phyloP scores from a whole-genome alignment of 2,329 filamentous ascomycete genomes.

The Grosmannia clavigera region DNA sequence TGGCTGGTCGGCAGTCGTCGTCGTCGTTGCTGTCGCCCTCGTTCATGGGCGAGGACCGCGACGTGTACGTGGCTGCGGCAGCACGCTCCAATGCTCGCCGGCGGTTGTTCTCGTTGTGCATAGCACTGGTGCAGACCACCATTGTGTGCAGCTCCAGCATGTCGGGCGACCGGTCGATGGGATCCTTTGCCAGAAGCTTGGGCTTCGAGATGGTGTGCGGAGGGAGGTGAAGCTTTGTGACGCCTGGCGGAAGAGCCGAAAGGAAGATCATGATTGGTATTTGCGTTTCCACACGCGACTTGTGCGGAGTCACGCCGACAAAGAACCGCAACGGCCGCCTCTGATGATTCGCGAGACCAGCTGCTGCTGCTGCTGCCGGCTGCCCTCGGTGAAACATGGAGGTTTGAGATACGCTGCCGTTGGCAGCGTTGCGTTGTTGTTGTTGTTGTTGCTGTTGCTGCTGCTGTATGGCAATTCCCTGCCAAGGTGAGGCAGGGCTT shows the following conservation, averaged over 20 bases:
- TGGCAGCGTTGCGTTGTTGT: constrained; percentile 9
- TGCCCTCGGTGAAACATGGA: neutral
- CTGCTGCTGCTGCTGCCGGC: constrained; percentile 2
- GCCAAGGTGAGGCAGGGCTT: constrained; percentile 7
- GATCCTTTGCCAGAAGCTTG: constrained; percentile 69
- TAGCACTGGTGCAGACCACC: constrained; percentile 85
- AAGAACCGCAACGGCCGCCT: constrained; percentile 9
- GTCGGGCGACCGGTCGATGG: constrained; percentile 53
- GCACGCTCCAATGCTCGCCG: constrained; percentile 54
- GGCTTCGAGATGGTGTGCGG: constrained; percentile 88
- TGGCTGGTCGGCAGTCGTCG: constrained; percentile 61
- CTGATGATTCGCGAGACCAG: neutral
- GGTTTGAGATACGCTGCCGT: neutral
- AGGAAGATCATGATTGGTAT: constrained; percentile 79
- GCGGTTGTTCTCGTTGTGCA: constrained; percentile 57
- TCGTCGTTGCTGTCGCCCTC: constrained; percentile 24
- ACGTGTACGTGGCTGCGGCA: constrained; percentile 28
- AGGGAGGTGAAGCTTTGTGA: constrained; percentile 75
- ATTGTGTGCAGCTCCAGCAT: constrained; percentile 69
- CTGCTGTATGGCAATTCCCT: constrained; percentile 1
- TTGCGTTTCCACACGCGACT: constrained; percentile 92
- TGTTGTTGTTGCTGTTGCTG: constrained; percentile 11
- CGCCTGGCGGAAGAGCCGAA: constrained; percentile 59
- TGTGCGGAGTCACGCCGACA: constrained; percentile 55
- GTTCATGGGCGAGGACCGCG: constrained; percentile 18